Conservation (phyloP, 1,139 yeast species). For the Yamadazyma buinensis region DNA sequence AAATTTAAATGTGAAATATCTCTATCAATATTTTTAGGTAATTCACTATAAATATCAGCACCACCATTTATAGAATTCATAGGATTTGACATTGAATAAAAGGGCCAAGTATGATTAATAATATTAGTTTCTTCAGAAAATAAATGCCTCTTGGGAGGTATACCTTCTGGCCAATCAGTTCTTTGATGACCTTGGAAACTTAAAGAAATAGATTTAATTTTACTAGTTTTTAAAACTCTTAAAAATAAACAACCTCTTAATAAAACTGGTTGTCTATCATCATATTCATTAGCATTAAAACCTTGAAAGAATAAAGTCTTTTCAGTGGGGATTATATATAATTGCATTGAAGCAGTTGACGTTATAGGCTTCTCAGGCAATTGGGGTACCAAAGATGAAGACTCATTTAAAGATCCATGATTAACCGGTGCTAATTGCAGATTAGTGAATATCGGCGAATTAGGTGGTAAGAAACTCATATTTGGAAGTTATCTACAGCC, state of each 20-base stretch:
- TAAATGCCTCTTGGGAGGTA: slow-evolving; percentile 79
- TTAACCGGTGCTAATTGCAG: slow-evolving; percentile 23
- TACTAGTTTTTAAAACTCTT: slow-evolving; percentile 69
- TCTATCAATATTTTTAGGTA: slow-evolving; percentile 19
- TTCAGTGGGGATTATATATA: slow-evolving; percentile 69
- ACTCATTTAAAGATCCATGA: slow-evolving; percentile 9
- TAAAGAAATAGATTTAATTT: slow-evolving; percentile 65
- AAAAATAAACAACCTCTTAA: slow-evolving; percentile 79
- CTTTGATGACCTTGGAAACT: slow-evolving; percentile 68
- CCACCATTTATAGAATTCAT: slow-evolving; percentile 43
- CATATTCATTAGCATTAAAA: slow-evolving; percentile 61
- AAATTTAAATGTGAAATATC: slow-evolving; percentile 35
- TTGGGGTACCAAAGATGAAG: slow-evolving; percentile 27
- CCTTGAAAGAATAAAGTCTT: slow-evolving; percentile 80
- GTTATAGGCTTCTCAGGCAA: slow-evolving; percentile 49
- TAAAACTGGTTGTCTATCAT: slow-evolving; percentile 73
- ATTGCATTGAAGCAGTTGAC: slow-evolving; percentile 44
- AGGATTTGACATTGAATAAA: slow-evolving; percentile 50
- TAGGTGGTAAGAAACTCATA: slow-evolving; percentile 5
- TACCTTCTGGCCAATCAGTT: slow-evolving; percentile 99
- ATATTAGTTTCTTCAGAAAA: slow-evolving; percentile 63
- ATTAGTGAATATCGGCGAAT: slow-evolving; percentile 33
- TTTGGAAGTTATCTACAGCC: too few relatives aligned
- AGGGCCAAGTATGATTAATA: slow-evolving; percentile 88
- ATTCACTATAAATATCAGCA: slow-evolving; percentile 48